A percentile compares a stretch with the other conserved stretches of the same genome.
These are phyloP conservation scores for Ophiostoma ulmi DNA, from an alignment of 2,329 filamentous ascomycete species.

Conservation along the genomic window DNA sequence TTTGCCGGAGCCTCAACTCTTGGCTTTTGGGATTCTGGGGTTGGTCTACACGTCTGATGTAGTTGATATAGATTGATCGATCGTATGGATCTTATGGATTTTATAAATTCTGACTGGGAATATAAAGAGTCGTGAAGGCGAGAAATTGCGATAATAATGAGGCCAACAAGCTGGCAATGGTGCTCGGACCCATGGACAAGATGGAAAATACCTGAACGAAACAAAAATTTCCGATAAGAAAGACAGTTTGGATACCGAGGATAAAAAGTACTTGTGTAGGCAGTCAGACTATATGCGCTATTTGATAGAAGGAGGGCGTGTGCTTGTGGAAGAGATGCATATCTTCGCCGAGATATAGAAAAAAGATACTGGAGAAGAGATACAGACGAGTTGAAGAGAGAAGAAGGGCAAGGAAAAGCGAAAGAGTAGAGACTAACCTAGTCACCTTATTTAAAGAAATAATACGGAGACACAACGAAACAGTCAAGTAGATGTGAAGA, in stretches of 20 bases:
- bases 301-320: neutral
- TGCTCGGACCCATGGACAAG: too few species aligned
- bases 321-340: neutral
- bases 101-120: neutral
- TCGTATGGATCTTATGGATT: neutral
- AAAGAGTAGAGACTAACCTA: neutral
- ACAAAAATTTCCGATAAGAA: neutral
- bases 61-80: neutral
- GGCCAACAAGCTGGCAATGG: too few species aligned
- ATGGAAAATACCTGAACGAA: neutral
- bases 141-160: too few species aligned
- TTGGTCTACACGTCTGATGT: neutral
- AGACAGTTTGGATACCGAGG: neutral
- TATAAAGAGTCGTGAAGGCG: neutral
- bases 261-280: neutral
- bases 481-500: too few species aligned
- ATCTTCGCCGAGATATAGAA: neutral
- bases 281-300: neutral
- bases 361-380: neutral
- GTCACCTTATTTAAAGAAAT: neutral
- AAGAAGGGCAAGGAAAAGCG: neutral
- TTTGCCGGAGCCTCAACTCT: conserved; percentile 5
- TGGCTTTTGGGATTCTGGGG: conserved; percentile 4
- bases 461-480: neutral
- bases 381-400: neutral